phyloP scores from a whole-genome alignment of 176 grass and related monocot genomes.

The Triticum aestivum region DNA sequence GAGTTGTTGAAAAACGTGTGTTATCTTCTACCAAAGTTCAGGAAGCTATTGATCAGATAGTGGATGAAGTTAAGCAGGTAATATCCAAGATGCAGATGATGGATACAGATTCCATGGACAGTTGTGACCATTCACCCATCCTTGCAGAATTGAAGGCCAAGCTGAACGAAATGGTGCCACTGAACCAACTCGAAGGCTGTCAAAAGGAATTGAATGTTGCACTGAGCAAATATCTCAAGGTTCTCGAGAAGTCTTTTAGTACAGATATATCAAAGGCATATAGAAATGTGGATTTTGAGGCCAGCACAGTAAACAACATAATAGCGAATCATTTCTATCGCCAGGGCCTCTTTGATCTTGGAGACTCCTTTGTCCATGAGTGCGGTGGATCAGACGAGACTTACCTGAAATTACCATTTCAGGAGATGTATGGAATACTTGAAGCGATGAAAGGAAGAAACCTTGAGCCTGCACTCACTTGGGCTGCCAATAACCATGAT shows the following conservation, averaged over 20 bases:
- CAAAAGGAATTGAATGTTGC: conserved; percentile 79
- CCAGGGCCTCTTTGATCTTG: conserved; percentile 79
- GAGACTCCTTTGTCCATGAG: conserved; percentile 60
- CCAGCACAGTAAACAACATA: conserved; percentile 59
- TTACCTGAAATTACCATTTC: conserved; percentile 62
- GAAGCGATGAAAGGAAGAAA: conserved; percentile 73
- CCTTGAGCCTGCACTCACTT: conserved; percentile 69
- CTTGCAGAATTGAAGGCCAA: conserved; percentile 60
- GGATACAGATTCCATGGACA: conserved; percentile 38
- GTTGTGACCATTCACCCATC: conserved; percentile 46
- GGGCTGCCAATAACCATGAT: conserved; percentile 68
- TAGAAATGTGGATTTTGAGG: conserved; percentile 73
- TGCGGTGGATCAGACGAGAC: conserved; percentile 45
- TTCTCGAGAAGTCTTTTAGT: conserved; percentile 74
- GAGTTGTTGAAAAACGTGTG: conserved; percentile 64
- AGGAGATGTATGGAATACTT: conserved; percentile 82
- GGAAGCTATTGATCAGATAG: conserved; percentile 61
- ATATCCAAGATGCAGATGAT: conserved; percentile 58
- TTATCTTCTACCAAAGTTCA: conserved; percentile 49
- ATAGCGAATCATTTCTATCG: conserved; percentile 83
- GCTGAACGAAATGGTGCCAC: conserved; percentile 52
- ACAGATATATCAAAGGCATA: conserved; percentile 88
- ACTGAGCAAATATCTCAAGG: conserved; percentile 67
- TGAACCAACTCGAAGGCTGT: conserved; percentile 61
- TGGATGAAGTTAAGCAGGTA: conserved; percentile 58